These are phyloP conservation scores for Triadica sebifera DNA, from an alignment of 345 rosid genomes.

Conservation along the genomic window DNA sequence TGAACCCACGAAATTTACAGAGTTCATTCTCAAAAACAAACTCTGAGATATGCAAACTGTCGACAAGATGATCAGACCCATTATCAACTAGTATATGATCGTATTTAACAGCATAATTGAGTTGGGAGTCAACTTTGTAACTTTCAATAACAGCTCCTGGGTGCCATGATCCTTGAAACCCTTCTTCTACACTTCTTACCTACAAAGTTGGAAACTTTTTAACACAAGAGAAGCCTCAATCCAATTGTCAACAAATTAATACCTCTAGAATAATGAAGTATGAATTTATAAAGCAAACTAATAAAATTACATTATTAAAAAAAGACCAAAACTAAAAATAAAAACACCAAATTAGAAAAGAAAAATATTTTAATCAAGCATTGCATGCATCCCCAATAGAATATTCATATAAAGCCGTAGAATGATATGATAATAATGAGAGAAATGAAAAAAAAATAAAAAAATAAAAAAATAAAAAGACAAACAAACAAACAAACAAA, in stretches of 20 bases:
- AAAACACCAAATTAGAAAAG: background rate
- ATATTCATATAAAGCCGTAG: background rate
- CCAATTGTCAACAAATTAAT: background rate
- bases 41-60: conserved; percentile 41
- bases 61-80: conserved; percentile 38
- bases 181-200: conserved; percentile 77
- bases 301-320: background rate
- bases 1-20: conserved; percentile 33
- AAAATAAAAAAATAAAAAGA: too few relatives aligned
- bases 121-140: conserved; percentile 8
- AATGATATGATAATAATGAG: background rate
- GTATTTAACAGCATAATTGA: conserved; percentile 38
- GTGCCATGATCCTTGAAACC: conserved; percentile 82
- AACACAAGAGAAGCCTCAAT: background rate
- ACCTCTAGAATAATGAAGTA: background rate
- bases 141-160: conserved; percentile 43
- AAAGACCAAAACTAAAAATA: background rate
- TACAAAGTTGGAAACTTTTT: conserved; percentile 15
- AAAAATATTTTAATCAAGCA: background rate
- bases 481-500: background rate
- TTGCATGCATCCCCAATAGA: conserved; percentile 22
- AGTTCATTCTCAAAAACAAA: conserved; percentile 29
- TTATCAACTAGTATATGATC: conserved; percentile 52
- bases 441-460: background rate
- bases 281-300: background rate